Conservation (phyloP, 305 asterid species). For the Striga hermonthica region DNA sequence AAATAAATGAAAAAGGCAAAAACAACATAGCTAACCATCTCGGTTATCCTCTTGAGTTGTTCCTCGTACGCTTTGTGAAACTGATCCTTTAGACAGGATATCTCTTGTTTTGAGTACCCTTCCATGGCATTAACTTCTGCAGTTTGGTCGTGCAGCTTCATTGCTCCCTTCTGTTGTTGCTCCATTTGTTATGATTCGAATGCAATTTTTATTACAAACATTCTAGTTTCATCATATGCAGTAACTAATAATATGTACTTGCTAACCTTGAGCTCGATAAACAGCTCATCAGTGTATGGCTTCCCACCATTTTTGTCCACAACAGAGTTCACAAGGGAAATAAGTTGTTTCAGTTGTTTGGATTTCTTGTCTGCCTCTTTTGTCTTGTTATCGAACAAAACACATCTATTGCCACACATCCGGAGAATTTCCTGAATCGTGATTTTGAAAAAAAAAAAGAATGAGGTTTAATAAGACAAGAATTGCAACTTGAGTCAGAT, state of each 20-base stretch:
- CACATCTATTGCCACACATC: slow-evolving; percentile 69
- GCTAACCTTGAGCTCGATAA: slow-evolving; percentile 60
- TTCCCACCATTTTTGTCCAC: slow-evolving; percentile 53
- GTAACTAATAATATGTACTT: not conserved
- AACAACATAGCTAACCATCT: slow-evolving; percentile 34
- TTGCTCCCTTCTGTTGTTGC: slow-evolving; percentile 53
- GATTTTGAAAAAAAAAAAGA: too few relatives aligned
- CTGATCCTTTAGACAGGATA: slow-evolving; percentile 51
- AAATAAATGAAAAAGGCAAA: not conserved
- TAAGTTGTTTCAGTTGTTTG: slow-evolving; percentile 50
- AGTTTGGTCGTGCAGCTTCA: slow-evolving; percentile 56
- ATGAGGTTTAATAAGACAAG: too few relatives aligned
- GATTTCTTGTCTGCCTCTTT: slow-evolving; percentile 43
- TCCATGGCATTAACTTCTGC: slow-evolving; percentile 49
- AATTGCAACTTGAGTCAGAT: too few relatives aligned
- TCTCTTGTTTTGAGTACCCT: slow-evolving; percentile 55
- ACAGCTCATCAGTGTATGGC: slow-evolving; percentile 68
- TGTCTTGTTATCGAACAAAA: slow-evolving; percentile 76
- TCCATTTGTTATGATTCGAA: not conserved
- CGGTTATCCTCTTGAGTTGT: slow-evolving; percentile 60
- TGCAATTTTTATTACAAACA: not conserved
- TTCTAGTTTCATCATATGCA: not conserved
- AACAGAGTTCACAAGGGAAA: slow-evolving; percentile 47
- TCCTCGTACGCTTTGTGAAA: slow-evolving; percentile 50
- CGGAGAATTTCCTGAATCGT: slow-evolving; percentile 45